Percentiles rank a stretch among this genome's conserved stretches.
Evolutionary conservation across 768 basidiomycete species (phyloP).

Genomic region (Trametes coccinea): DNA sequence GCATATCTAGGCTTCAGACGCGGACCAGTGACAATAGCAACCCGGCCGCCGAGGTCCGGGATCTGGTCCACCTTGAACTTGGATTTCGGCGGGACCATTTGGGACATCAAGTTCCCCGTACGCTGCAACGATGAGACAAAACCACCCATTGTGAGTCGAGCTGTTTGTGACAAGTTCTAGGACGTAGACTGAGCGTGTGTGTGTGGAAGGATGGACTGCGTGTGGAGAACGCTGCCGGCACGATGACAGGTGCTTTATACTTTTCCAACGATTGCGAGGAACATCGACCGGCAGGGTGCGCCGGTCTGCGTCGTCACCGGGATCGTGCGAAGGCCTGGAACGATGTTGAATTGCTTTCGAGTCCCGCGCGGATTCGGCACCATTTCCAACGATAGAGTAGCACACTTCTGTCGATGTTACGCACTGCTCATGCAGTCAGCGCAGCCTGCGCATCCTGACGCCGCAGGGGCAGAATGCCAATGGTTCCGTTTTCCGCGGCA

Average conservation of each 20-base stretch:
- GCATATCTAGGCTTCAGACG: not conserved
- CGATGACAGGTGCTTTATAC: not conserved
- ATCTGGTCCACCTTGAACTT: slow-evolving; percentile 39
- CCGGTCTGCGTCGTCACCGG: not conserved
- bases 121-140: slow-evolving; percentile 1
- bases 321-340: not conserved
- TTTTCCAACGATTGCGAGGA: not conserved
- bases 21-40: slow-evolving; percentile 41
- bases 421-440: too few species aligned
- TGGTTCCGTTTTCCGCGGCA: too few species aligned
- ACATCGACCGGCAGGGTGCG: not conserved
- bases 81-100: slow-evolving; percentile 41
- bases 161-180: too few species aligned
- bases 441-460: too few species aligned
- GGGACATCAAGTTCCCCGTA: slow-evolving; percentile 48
- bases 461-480: too few species aligned
- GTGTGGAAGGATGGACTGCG: too few species aligned
- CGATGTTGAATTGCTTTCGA: not conserved
- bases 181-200: too few species aligned
- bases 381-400: not conserved
- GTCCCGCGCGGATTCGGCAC: not conserved
- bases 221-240: not conserved
- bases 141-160: not conserved
- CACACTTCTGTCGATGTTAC: too few species aligned
- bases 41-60: slow-evolving; percentile 43